phyloP scores from a whole-genome alignment of 2,329 filamentous ascomycete species.

The Aspergillus jensenii region DNA sequence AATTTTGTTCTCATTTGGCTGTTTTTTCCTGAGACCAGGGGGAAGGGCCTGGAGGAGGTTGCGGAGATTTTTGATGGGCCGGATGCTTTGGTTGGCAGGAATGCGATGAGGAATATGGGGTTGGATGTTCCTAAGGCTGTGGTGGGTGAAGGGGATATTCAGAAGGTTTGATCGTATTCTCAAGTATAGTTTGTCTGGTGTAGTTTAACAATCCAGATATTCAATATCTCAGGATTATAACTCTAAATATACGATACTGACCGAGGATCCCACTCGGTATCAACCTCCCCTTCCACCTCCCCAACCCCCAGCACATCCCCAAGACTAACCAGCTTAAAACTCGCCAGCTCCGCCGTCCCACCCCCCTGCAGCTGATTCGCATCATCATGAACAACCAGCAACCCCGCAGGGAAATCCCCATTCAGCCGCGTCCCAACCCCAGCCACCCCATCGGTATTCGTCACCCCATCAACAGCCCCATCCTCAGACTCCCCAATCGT shows the following conservation, averaged over 20 bases:
- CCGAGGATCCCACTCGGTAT: constrained; percentile 1
- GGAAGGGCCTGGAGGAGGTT: constrained; percentile 17
- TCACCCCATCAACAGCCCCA: constrained; percentile 7
- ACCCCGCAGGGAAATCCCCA: constrained; percentile 5
- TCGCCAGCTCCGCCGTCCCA: constrained; percentile 5
- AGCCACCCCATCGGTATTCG: constrained; percentile 7
- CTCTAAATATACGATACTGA: too few species aligned
- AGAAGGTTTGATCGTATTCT: too few species aligned
- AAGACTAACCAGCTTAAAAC: constrained; percentile 8
- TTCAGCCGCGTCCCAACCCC: neutral
- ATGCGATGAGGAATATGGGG: constrained; percentile 10
- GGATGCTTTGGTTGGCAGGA: neutral
- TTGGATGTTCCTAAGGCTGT: constrained; percentile 8
- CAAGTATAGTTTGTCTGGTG: too few species aligned
- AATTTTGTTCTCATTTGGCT: constrained; percentile 11
- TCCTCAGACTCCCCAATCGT: constrained; percentile 1
- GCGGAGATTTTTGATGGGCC: constrained; percentile 13
- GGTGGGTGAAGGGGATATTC: too few species aligned
- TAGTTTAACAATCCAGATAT: neutral
- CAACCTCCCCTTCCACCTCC: neutral
- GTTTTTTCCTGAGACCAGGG: constrained; percentile 22
- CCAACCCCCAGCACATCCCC: neutral
- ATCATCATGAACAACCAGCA: constrained; percentile 10
- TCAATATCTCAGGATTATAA: neutral
- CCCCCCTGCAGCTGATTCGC: constrained; percentile 6